A percentile compares a stretch with the other conserved stretches of the same genome.
Evolutionary conservation across 371 early-diverging fungal genomes (phyloP).

Genomic region (Smittium culicis): DNA sequence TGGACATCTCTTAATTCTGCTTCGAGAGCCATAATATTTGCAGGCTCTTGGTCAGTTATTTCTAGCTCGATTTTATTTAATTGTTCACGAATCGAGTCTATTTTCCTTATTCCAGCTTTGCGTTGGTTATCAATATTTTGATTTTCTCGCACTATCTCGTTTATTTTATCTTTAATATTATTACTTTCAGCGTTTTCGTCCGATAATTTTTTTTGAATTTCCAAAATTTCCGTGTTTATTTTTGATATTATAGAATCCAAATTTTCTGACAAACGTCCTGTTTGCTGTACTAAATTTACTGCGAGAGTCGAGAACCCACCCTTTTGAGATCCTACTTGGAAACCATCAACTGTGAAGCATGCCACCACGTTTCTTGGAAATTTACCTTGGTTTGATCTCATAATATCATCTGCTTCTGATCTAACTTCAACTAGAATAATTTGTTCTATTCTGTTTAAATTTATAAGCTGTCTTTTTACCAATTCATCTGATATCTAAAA

Average conservation of each 20-base stretch:
- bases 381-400: conserved; percentile 32
- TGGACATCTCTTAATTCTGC: conserved; percentile 29
- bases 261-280: conserved; percentile 37
- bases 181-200: conserved; percentile 16
- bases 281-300: conserved; percentile 32
- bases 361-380: conserved; percentile 53
- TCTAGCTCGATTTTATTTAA: conserved; percentile 32
- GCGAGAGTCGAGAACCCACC: conserved; percentile 36
- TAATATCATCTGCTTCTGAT: conserved; percentile 56
- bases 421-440: conserved; percentile 59
- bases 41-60: conserved; percentile 49
- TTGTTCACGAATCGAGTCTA: conserved; percentile 18
- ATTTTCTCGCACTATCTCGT: conserved; percentile 12
- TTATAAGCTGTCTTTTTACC: conserved; percentile 65
- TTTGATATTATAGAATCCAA: conserved; percentile 31
- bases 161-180: conserved; percentile 14
- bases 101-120: conserved; percentile 15
- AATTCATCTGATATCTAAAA: conserved; percentile 34
- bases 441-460: conserved; percentile 55
- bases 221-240: conserved; percentile 20
- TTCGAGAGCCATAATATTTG: conserved; percentile 38
- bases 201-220: conserved; percentile 16
- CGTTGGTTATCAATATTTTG: conserved; percentile 10
- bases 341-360: conserved; percentile 50
- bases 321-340: conserved; percentile 47